Conservation (phyloP, 1,284 basidiomycete genomes). For the Thecaphora thlaspeos region DNA sequence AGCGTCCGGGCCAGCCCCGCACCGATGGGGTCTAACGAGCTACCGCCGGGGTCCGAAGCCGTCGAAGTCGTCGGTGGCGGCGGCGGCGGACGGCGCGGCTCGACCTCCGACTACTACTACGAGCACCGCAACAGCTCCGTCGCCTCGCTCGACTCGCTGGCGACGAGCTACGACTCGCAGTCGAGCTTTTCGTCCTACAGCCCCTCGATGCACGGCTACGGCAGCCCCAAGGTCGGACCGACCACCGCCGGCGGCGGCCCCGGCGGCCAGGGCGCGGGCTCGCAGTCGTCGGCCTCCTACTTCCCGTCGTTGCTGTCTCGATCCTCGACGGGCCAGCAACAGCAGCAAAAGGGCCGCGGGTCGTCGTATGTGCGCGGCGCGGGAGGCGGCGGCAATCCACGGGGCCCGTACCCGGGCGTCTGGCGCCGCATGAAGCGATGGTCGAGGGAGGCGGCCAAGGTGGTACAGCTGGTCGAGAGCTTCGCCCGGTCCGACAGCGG, state of each 20-base stretch:
- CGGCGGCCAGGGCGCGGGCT: too few species aligned
- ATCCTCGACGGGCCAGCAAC: too few species aligned
- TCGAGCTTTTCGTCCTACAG: slow-evolving; percentile 35
- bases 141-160: slow-evolving; percentile 54
- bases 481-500: slow-evolving; percentile 44
- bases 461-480: slow-evolving; percentile 46
- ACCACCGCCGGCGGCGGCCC: too few species aligned
- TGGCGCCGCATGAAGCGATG: slow-evolving; percentile 56
- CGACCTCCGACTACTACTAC: too few species aligned
- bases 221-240: slow-evolving; percentile 19
- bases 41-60: slow-evolving; percentile 16
- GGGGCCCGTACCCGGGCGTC: slow-evolving; percentile 52
- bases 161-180: slow-evolving; percentile 52
- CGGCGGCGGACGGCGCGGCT: slow-evolving; percentile 4
- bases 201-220: slow-evolving; percentile 13
- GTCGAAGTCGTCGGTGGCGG: slow-evolving; percentile 4
- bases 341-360: too few species aligned
- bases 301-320: slow-evolving; percentile 17
- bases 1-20: slow-evolving; percentile 38
- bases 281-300: slow-evolving; percentile 16
- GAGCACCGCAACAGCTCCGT: slow-evolving; percentile 43
- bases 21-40: slow-evolving; percentile 20
- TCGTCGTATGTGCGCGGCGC: too few species aligned
- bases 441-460: slow-evolving; percentile 53
- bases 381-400: too few species aligned